Evolutionary conservation across 192 early-diverging fungal species (phyloP).

Genomic region (Entomortierella lignicola): DNA sequence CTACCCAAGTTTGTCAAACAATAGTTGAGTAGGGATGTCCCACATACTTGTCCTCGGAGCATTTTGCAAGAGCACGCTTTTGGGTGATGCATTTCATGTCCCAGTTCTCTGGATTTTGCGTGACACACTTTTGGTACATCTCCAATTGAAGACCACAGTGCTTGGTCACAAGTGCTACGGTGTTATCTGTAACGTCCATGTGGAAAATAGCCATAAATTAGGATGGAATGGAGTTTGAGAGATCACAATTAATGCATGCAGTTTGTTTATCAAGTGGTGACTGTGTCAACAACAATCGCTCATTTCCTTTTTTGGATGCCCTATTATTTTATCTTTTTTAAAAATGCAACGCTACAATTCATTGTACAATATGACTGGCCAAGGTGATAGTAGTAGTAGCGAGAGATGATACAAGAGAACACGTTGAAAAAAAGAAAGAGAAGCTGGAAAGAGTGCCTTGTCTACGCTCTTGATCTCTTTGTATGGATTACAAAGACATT

Average conservation of each 20-base stretch:
- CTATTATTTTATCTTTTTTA: too few species aligned
- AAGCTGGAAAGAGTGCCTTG: background rate
- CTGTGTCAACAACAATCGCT: constrained; percentile 4
- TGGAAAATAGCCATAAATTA: constrained; percentile 48
- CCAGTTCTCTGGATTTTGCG: constrained; percentile 65
- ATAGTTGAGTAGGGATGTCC: too few species aligned
- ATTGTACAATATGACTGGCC: too few species aligned
- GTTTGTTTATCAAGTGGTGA: background rate
- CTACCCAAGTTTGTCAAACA: too few species aligned
- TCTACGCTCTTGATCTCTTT: constrained; percentile 37
- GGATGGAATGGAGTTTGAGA: background rate
- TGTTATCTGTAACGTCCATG: constrained; percentile 63
- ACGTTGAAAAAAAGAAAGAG: too few species aligned
- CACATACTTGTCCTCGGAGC: constrained; percentile 71
- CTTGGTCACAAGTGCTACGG: constrained; percentile 65
- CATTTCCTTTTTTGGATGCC: background rate
- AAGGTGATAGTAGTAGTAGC: too few species aligned
- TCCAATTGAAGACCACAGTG: constrained; percentile 68
- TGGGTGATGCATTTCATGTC: constrained; percentile 65
- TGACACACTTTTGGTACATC: constrained; percentile 66
- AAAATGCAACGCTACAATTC: too few species aligned
- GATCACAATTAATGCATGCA: constrained; percentile 7
- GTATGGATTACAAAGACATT: constrained; percentile 67
- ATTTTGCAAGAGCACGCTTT: constrained; percentile 65
- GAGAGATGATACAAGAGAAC: too few species aligned